phyloP scores from a whole-genome alignment of 352 stramenopile genomes.

The Globisporangium irregulare region DNA sequence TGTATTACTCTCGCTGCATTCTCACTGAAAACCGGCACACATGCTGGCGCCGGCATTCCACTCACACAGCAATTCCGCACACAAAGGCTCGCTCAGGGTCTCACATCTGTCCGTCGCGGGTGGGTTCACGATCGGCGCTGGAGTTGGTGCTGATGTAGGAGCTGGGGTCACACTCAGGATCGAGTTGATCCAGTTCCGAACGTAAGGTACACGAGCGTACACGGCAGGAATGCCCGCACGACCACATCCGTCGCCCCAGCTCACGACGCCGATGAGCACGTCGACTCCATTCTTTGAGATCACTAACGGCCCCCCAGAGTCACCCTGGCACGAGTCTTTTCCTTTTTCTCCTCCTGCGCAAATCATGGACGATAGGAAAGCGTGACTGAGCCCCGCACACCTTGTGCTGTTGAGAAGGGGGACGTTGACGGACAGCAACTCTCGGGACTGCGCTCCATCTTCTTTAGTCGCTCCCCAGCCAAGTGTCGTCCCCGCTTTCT shows the following conservation, averaged over 20 bases:
- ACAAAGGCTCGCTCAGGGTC: not conserved
- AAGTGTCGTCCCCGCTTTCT: conserved; percentile 7
- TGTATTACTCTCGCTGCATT: too few relatives aligned
- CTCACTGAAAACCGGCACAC: not conserved
- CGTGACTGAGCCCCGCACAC: conserved; percentile 15
- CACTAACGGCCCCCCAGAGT: conserved; percentile 47
- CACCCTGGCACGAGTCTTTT: conserved; percentile 61
- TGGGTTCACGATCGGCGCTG: not conserved
- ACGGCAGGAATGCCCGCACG: conserved; percentile 35
- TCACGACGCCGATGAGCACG: conserved; percentile 49
- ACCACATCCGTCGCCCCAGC: conserved; percentile 58
- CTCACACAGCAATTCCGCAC: not conserved
- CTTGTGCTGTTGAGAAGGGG: conserved; percentile 38
- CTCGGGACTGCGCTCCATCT: conserved; percentile 21
- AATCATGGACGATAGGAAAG: conserved; percentile 30
- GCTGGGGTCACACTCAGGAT: not conserved
- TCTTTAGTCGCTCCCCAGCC: conserved; percentile 31
- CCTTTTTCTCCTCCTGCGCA: conserved; percentile 46
- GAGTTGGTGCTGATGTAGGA: not conserved
- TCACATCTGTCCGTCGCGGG: not conserved
- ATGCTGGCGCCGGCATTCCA: not conserved
- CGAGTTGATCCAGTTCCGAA: not conserved
- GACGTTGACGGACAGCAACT: conserved; percentile 41
- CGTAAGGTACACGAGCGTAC: conserved; percentile 38
- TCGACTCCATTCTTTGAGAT: conserved; percentile 26